Base-by-base conservation (phyloP, 345 rosid genomes). In the Brassica incana region DNA sequence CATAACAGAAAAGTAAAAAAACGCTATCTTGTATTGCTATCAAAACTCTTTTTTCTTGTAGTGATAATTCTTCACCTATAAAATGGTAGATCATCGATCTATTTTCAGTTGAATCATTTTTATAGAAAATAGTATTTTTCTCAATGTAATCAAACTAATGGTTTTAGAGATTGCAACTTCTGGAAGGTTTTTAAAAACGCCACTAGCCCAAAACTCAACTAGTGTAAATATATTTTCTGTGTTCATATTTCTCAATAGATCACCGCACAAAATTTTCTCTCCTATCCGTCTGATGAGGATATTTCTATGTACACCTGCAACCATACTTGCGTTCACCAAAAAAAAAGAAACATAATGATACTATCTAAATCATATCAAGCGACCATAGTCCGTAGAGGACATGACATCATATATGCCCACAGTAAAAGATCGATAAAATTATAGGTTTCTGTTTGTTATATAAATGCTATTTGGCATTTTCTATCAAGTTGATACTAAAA, bases 381-480 rank as follows among this genome's bases (percentile, higher is more conserved):
- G 32, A 35, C 67, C 59, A 58, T 58, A 43, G 16, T 27, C 29
- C 29, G 2, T 27, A 27, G 29, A 63, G 14, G 7, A 52, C 54
- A 64, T 52, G 71, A 18, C 18, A 78, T 78, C 76, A 71, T 54
- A 48, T 14, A 48, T 48, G 54, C 54, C 54, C 54, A 48, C 6
- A 48, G 54, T 3, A 48, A 48, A 35, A 48, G 14, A 48, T 48
- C 54, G 6, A 48, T 11, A 27, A 27, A 27, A 27, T 27, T 27
- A 30, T 38, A 40, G 2, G 25, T 67, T 67, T 61, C 10, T 74
- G 36, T 32, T 23, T 61, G 18, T 30, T 59, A 32, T 14, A 67
- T 79, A 67, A 67, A 79, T 63, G 76, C n/a, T 67, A 35, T 40
- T 60, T 62, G 78, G 70, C 75, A 50, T 79, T 20, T 80, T 74